A percentile compares a stretch with the other conserved stretches of the same genome.
Conservation (phyloP, 345 rosid species). For the Eucalyptus sp. region DNA sequence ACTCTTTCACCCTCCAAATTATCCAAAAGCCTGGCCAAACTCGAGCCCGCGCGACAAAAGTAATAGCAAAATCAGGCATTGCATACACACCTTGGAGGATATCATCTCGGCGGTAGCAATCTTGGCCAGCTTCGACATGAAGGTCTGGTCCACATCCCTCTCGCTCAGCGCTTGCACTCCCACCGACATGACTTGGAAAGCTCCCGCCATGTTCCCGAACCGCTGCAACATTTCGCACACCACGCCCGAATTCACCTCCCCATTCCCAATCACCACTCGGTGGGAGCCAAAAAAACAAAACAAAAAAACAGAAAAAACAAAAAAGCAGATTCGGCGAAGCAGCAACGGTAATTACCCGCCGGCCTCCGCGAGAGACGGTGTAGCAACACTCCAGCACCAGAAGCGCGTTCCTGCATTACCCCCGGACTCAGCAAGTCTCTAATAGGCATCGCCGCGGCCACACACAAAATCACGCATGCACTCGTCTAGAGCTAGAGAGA, state of each 20-base stretch:
- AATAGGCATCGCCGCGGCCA: background rate
- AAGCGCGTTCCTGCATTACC: conserved; percentile 61
- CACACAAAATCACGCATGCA: background rate
- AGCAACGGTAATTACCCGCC: conserved; percentile 40
- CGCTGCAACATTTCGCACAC: conserved; percentile 31
- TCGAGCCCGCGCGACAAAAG: background rate
- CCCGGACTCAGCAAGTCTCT: background rate
- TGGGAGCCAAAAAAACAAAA: background rate
- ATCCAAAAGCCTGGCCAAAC: background rate
- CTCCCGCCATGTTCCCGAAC: conserved; percentile 88
- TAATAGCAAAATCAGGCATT: background rate
- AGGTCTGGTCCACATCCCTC: conserved; percentile 56
- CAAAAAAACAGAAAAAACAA: background rate
- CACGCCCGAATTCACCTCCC: background rate
- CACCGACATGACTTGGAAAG: conserved; percentile 87
- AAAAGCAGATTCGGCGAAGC: background rate
- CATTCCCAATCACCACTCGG: background rate
- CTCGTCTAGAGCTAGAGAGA: background rate
- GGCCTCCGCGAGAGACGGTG: conserved; percentile 77
- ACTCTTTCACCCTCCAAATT: background rate
- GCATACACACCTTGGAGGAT: conserved; percentile 63
- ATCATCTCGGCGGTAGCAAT: conserved; percentile 86
- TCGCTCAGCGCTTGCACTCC: conserved; percentile 53
- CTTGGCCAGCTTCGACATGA: conserved; percentile 84
- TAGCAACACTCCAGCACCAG: conserved; percentile 91